phyloP scores from a whole-genome alignment of 2,329 filamentous ascomycete species.

The Fusarium napiforme region DNA sequence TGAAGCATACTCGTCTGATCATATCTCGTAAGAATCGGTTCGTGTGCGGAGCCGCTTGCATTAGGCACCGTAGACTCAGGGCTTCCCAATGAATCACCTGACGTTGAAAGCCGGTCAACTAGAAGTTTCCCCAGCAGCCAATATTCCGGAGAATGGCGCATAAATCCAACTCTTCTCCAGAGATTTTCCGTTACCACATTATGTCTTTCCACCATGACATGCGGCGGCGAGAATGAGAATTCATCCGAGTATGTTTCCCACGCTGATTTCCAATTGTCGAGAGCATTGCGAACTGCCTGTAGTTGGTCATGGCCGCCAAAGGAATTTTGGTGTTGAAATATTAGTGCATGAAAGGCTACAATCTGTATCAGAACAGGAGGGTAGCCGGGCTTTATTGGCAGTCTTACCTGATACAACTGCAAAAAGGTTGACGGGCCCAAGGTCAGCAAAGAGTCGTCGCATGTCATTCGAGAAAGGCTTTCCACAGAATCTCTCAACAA shows the following conservation, averaged over 20 bases:
- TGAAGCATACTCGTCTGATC: slow-evolving; percentile 16
- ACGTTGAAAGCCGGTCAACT: background rate
- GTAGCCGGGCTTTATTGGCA: accelerated
- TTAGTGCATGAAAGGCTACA: background rate
- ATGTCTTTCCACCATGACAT: background rate
- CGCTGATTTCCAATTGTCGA: background rate
- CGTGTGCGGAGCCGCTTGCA: background rate
- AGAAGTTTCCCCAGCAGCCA: slow-evolving; percentile 1
- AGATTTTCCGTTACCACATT: background rate
- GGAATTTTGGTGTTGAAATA: background rate
- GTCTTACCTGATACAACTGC: background rate
- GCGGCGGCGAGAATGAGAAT: background rate
- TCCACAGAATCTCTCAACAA: background rate
- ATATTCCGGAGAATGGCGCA: background rate
- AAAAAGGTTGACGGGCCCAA: background rate
- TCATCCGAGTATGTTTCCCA: background rate
- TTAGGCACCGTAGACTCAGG: background rate
- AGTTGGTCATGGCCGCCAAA: background rate
- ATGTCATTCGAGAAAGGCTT: background rate
- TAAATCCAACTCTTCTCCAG: background rate
- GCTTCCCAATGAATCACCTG: background rate
- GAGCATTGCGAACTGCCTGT: background rate
- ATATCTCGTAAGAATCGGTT: background rate
- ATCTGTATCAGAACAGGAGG: background rate
- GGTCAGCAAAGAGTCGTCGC: background rate